phyloP scores from a whole-genome alignment of 2,329 filamentous ascomycete genomes.

The Westerdykella aurantiaca region DNA sequence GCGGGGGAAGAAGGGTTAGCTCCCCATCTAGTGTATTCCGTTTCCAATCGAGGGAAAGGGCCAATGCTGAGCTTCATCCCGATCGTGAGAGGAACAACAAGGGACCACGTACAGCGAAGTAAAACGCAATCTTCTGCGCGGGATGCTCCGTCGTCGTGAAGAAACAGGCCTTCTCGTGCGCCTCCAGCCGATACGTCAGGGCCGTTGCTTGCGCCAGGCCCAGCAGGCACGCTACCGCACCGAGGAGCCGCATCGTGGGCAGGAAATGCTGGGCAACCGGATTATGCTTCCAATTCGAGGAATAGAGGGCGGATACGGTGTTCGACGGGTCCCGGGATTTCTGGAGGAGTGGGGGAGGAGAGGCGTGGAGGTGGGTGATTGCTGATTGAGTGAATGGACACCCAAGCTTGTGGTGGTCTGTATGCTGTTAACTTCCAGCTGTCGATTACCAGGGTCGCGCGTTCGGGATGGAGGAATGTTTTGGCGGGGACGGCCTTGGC shows the following conservation, averaged over 20 bases:
- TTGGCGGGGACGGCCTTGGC: background rate
- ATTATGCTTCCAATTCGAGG: no score
- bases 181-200: conserved; percentile 83
- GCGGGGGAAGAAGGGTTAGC: background rate
- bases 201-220: conserved; percentile 79
- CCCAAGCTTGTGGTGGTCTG: no score
- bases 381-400: no score
- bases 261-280: background rate
- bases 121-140: conserved; percentile 90
- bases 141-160: conserved; percentile 71
- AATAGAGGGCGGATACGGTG: background rate
- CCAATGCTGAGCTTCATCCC: background rate
- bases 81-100: background rate
- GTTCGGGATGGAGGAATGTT: background rate
- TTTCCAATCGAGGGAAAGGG: background rate
- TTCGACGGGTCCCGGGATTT: background rate
- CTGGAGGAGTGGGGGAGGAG: background rate
- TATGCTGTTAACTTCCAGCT: conserved; percentile 6
- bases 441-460: conserved; percentile 19
- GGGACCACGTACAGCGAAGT: conserved; percentile 74
- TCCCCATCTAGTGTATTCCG: background rate
- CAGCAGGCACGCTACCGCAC: conserved; percentile 49
- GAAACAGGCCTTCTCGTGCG: conserved; percentile 96
- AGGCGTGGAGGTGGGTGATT: background rate
- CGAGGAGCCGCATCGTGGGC: conserved; percentile 31